These are phyloP conservation scores for Lagerstroemia speciosa DNA, from an alignment of 345 rosid species.

Conservation along the genomic window DNA sequence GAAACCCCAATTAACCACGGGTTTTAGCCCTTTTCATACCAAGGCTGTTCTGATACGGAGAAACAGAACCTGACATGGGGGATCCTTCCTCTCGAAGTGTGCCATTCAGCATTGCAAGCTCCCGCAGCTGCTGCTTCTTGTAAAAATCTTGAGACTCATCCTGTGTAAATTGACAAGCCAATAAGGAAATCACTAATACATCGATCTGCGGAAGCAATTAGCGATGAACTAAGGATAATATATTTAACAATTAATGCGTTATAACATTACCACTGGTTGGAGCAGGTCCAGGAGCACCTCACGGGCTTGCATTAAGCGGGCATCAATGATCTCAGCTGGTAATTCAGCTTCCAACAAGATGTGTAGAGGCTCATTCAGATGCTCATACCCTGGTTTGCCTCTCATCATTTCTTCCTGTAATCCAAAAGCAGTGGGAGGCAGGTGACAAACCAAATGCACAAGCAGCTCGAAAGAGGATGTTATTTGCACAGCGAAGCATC, in stretches of 20 bases:
- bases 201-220: background rate
- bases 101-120: slow-evolving; percentile 91
- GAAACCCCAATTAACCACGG: slow-evolving; percentile 34
- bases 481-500: background rate
- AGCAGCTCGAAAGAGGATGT: background rate
- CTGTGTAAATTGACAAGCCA: slow-evolving; percentile 15
- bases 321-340: slow-evolving; percentile 82
- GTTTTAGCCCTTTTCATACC: slow-evolving; percentile 98
- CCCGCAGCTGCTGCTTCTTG: slow-evolving; percentile 94
- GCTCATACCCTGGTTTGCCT: slow-evolving; percentile 96
- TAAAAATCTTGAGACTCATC: slow-evolving; percentile 93
- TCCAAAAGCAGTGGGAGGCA: background rate
- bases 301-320: slow-evolving; percentile 83
- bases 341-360: slow-evolving; percentile 90
- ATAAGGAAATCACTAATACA: background rate
- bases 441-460: background rate
- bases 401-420: slow-evolving; percentile 90
- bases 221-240: background rate
- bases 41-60: slow-evolving; percentile 81
- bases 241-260: background rate
- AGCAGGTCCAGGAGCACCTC: slow-evolving; percentile 91
- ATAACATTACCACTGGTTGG: slow-evolving; percentile 61
- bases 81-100: slow-evolving; percentile 87
- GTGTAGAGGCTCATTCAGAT: slow-evolving; percentile 89
- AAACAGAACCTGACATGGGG: slow-evolving; percentile 86